Evolutionary conservation across 1,139 yeast species (phyloP), one percentile per base, ranked within the genome.

Genomic region (Yarrowia galli): DNA sequence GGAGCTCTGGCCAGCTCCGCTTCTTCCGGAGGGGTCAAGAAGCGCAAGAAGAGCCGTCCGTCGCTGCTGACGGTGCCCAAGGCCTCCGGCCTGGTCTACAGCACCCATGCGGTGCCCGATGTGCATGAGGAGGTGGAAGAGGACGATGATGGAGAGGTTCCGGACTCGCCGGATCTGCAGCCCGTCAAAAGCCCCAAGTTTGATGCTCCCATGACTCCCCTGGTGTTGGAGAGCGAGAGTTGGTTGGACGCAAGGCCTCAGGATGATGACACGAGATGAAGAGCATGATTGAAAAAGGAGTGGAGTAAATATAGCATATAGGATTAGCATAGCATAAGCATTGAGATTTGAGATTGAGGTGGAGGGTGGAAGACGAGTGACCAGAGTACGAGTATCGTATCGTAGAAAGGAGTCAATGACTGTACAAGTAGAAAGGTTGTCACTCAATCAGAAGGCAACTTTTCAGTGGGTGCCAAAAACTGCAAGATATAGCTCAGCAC

Each of bases 181-280:
- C 73, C 73, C n/a, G 71, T 71, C 15, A 70, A 68, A 13, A 71
- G 71, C 35, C 72, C 72, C 40, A 63, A 63, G 36, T 58, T 58
- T 18, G 72, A 69, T 9, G 71, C 70, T 60, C 71, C 73, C 38
- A 72, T 72, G 73, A 72, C 73, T 6, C 73, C 73, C 2, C 67
- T 71, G 67, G 71, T 67, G 10, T 54, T 71, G 45, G 71, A 70
- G 45, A 69, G 67, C 32, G 64, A 58, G 10, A 28, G 42, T 22
- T 58, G 64, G 56, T 25, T 61, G 54, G 56, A 46, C 25, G 32
- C 65, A 9, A 28, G 45, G 42, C 10, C 42, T 10, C 32, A 28
- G 32, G 32, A 28, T 10, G 32, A 28, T 8, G 32, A 28, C 32
- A 28, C 32, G 32, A 28, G 10, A 28, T 15, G 36, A 23, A 56